Evolutionary conservation across 2,329 filamentous ascomycete genomes (phyloP).

Genomic region (Penicillium olsonii): DNA sequence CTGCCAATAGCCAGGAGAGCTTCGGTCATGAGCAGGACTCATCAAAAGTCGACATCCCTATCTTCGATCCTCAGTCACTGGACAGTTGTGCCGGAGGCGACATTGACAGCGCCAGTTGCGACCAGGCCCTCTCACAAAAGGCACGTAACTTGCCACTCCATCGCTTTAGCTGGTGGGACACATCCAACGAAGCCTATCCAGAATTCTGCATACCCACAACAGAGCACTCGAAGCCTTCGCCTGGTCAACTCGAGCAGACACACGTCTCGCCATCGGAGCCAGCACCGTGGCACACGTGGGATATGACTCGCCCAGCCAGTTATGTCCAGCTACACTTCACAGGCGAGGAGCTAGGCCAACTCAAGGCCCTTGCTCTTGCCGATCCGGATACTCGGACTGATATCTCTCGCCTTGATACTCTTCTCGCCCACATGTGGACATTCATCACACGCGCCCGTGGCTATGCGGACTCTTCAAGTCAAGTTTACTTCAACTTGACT

Average conservation of each 20-base stretch:
- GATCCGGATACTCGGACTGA: not conserved
- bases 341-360: not conserved
- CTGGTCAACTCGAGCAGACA: not conserved
- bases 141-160: conserved; percentile 4
- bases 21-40: conserved; percentile 25
- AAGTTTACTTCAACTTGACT: conserved; percentile 38
- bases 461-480: not conserved
- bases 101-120: conserved; percentile 1
- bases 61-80: conserved; percentile 1
- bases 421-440: conserved; percentile 6
- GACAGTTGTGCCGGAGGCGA: conserved; percentile 1
- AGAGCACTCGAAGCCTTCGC: conserved; percentile 4
- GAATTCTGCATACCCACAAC: not conserved
- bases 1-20: conserved; percentile 34
- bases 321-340: conserved; percentile 5
- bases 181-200: not conserved
- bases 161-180: conserved; percentile 10
- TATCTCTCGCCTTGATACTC: conserved; percentile 5
- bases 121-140: not conserved
- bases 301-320: not conserved
- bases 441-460: not conserved
- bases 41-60: not conserved
- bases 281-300: conserved; percentile 6
- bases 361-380: not conserved
- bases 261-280: not conserved